Conservation (phyloP, 2,329 filamentous ascomycete species). For the Nannizzia gypsea region DNA sequence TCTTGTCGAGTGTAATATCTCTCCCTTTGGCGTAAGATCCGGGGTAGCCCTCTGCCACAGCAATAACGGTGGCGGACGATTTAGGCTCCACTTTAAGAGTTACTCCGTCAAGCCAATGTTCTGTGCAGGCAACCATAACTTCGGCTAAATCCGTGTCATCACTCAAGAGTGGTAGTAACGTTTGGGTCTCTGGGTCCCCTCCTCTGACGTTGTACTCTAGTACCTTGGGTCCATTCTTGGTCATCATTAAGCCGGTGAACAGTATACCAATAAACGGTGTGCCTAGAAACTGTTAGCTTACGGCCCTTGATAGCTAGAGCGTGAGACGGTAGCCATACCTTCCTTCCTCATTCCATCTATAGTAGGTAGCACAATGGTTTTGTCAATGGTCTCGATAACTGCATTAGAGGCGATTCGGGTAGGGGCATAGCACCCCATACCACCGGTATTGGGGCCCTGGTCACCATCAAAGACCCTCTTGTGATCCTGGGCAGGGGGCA, state of each 20-base stretch:
- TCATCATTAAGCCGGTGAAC: slow-evolving; percentile 74
- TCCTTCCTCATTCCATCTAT: slow-evolving; percentile 79
- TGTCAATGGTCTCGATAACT: slow-evolving; percentile 66
- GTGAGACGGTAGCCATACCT: slow-evolving; percentile 40
- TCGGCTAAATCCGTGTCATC: slow-evolving; percentile 72
- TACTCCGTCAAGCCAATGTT: slow-evolving; percentile 60
- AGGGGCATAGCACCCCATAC: slow-evolving; percentile 96
- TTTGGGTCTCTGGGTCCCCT: slow-evolving; percentile 86
- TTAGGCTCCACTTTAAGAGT: slow-evolving; percentile 54
- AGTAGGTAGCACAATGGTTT: slow-evolving; percentile 76
- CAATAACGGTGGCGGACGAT: slow-evolving; percentile 85
- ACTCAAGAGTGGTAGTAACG: slow-evolving; percentile 64
- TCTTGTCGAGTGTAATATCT: slow-evolving; percentile 45
- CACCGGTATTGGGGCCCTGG: slow-evolving; percentile 83
- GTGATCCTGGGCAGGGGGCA: slow-evolving; percentile 91
- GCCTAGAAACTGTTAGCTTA: slow-evolving; percentile 16
- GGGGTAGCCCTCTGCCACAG: slow-evolving; percentile 84
- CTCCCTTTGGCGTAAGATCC: slow-evolving; percentile 72
- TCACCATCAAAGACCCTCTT: slow-evolving; percentile 90
- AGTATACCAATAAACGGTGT: slow-evolving; percentile 36
- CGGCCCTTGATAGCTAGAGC: not conserved
- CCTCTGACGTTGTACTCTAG: slow-evolving; percentile 91
- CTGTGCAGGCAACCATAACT: slow-evolving; percentile 74
- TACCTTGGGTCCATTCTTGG: slow-evolving; percentile 63
- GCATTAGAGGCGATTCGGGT: slow-evolving; percentile 65